phyloP scores from a whole-genome alignment of 192 early-diverging fungal species.

The Coemansia aciculifera region DNA sequence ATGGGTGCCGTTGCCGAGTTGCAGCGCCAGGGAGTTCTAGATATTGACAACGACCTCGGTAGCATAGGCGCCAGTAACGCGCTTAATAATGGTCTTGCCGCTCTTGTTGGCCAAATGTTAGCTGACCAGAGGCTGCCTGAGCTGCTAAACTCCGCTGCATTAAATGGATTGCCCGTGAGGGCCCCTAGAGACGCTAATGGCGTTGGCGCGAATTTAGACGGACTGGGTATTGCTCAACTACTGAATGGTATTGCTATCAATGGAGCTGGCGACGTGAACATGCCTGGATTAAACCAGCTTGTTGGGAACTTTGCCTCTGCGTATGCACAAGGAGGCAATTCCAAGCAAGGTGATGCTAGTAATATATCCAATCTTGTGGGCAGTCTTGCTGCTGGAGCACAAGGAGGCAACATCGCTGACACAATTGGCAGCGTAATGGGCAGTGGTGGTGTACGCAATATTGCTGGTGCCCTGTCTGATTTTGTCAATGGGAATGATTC shows the following conservation, averaged over 20 bases:
- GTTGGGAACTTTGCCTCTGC: not conserved
- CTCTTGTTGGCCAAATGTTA: constrained; percentile 28
- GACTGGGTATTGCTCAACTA: constrained; percentile 4
- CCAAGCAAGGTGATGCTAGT: not conserved
- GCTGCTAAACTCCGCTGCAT: not conserved
- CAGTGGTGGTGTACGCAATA: constrained; percentile 14
- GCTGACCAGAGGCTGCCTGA: constrained; percentile 1
- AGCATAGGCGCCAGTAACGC: constrained; percentile 9
- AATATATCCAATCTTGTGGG: not conserved
- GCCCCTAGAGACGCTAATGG: not conserved
- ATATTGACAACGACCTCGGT: not conserved
- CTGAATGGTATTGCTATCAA: constrained; percentile 13
- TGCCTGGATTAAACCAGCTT: constrained; percentile 9
- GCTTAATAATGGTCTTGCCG: constrained; percentile 31
- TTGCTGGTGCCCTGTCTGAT: constrained; percentile 24
- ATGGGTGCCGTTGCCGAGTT: constrained; percentile 37
- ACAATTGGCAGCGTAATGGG: constrained; percentile 5
- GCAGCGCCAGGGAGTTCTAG: constrained; percentile 21
- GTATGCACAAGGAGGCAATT: not conserved
- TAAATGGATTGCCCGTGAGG: not conserved
- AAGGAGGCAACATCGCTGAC: constrained; percentile 5
- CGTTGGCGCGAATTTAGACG: not conserved
- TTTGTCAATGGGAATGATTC: constrained; percentile 45
- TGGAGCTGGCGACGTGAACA: not conserved
- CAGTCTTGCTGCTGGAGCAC: constrained; percentile 7